These are phyloP conservation scores for Dendrobium officinale DNA, from an alignment of 106 monocot genomes.

Conservation along the genomic window DNA sequence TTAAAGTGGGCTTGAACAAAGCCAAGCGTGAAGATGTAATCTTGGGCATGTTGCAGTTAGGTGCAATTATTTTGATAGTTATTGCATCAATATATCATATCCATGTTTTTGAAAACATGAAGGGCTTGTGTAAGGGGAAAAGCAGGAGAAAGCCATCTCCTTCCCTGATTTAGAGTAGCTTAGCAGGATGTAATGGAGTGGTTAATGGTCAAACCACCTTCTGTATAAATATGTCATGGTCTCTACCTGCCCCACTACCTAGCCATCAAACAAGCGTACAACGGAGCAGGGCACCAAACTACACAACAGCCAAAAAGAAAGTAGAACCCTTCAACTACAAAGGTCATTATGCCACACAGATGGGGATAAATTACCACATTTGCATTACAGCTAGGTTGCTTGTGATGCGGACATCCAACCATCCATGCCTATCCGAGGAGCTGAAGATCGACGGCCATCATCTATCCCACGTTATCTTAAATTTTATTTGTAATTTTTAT, in stretches of 20 bases:
- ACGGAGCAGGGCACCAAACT: not conserved
- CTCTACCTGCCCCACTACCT: not conserved
- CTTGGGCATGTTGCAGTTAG: not conserved
- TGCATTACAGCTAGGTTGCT: not conserved
- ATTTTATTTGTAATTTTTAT: no score
- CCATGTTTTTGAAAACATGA: not conserved
- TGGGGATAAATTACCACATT: not conserved
- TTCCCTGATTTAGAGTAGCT: not conserved
- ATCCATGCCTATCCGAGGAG: no score
- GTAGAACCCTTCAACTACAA: not conserved
- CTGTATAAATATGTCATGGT: not conserved
- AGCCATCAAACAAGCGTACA: not conserved
- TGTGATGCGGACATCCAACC: no score
- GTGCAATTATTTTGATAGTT: not conserved
- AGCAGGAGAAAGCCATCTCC: not conserved
- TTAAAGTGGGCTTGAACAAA: not conserved
- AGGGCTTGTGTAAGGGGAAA: not conserved
- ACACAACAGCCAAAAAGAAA: not conserved
- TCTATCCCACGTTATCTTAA: no score
- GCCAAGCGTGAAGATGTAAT: not conserved
- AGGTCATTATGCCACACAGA: not conserved
- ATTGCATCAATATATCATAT: not conserved
- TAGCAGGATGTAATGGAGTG: not conserved
- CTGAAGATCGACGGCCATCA: no score
- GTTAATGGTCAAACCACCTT: not conserved